Percentiles rank a stretch among this genome's conserved stretches.
Conservation (phyloP, 345 rosid species). For the Citrus maxima region DNA sequence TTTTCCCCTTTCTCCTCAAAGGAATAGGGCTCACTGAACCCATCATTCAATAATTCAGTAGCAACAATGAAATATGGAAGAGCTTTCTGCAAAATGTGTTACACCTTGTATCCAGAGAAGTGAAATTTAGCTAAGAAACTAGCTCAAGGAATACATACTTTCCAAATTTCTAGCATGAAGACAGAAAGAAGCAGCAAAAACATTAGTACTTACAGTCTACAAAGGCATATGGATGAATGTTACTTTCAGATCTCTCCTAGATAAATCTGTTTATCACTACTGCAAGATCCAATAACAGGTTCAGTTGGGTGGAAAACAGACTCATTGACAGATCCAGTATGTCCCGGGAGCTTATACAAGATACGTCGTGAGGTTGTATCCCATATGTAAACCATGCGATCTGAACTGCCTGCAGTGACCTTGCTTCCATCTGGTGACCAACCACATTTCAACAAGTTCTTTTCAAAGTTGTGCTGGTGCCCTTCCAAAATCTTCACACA, state of each 20-base stretch:
- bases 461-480: conserved; percentile 96
- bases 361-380: conserved; percentile 86
- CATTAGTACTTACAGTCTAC: conserved; percentile 5
- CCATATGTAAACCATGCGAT: conserved; percentile 97
- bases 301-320: conserved; percentile 79
- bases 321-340: conserved; percentile 88
- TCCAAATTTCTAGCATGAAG: background rate
- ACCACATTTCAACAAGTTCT: conserved; percentile 79
- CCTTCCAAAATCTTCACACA: conserved; percentile 92
- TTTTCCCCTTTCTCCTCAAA: too few species aligned
- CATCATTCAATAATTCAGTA: background rate
- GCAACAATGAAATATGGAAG: background rate
- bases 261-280: conserved; percentile 92
- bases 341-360: conserved; percentile 95
- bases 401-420: conserved; percentile 93
- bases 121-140: conserved; percentile 1
- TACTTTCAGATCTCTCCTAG: conserved; percentile 76
- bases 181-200: background rate
- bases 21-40: background rate
- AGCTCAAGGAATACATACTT: conserved; percentile 9
- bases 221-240: background rate
- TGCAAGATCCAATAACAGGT: conserved; percentile 91
- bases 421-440: conserved; percentile 98
- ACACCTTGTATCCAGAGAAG: background rate
- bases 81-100: conserved; percentile 5